A percentile compares a stretch with the other conserved stretches of the same genome.
Conservation (phyloP, 352 stramenopile genomes). For the Pythium chondricola region DNA sequence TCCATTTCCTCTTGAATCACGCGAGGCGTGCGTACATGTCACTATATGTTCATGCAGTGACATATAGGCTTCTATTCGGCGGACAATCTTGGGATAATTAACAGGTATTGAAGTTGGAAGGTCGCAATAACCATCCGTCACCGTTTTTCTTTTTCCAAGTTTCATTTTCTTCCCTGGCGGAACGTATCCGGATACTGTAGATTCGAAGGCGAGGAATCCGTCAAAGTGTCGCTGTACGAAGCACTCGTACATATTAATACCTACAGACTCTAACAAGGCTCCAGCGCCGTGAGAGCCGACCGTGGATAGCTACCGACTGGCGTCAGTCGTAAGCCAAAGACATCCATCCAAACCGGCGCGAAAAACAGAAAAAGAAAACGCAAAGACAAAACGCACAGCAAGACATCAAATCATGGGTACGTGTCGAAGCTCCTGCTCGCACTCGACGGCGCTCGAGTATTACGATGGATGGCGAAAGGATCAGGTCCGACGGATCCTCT, state of each 20-base stretch:
- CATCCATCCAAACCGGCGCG: slow-evolving; percentile 5
- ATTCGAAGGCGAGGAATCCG: no score
- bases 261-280: no score
- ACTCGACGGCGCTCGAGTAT: slow-evolving; percentile 46
- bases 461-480: slow-evolving; percentile 47
- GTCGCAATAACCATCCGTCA: slow-evolving; percentile 1
- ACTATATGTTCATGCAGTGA: no score
- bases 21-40: not conserved
- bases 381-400: no score
- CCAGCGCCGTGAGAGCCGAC: no score
- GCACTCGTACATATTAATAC: no score
- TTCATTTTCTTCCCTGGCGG: no score
- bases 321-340: slow-evolving; percentile 11
- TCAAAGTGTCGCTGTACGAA: no score
- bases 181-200: no score
- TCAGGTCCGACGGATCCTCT: slow-evolving; percentile 7
- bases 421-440: slow-evolving; percentile 48
- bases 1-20: slow-evolving; percentile 27
- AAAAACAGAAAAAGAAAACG: not conserved
- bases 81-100: no score
- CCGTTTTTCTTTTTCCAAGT: no score
- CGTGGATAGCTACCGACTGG: slow-evolving; percentile 3
- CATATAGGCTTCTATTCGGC: slow-evolving; percentile 13
- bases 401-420: slow-evolving; percentile 62
- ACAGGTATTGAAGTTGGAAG: slow-evolving; percentile 22